phyloP scores from a whole-genome alignment of 2,329 filamentous ascomycete genomes.

The Penicillium sp. region DNA sequence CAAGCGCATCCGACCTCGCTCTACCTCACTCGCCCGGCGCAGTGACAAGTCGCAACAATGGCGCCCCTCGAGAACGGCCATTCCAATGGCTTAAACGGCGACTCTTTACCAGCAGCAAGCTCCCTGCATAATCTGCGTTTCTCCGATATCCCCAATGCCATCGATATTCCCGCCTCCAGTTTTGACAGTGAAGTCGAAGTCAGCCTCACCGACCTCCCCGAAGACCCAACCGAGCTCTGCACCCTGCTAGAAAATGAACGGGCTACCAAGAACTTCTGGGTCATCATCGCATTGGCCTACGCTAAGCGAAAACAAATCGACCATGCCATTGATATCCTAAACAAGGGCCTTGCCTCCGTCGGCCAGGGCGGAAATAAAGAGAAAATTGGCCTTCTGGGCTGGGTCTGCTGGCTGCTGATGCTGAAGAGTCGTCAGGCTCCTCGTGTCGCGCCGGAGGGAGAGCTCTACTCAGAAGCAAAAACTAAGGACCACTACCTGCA shows the following conservation, averaged over 20 bases:
- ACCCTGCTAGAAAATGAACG: conserved; percentile 93
- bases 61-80: conserved; percentile 56
- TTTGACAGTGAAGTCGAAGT: conserved; percentile 80
- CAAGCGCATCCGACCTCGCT: conserved; percentile 20
- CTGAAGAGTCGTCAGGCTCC: conserved; percentile 85
- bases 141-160: conserved; percentile 64
- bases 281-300: conserved; percentile 95
- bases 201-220: conserved; percentile 84
- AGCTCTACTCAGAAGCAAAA: conserved; percentile 71
- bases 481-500: conserved; percentile 95
- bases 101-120: conserved; percentile 35
- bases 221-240: conserved; percentile 94
- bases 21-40: neutral
- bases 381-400: conserved; percentile 80
- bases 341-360: conserved; percentile 74
- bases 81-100: conserved; percentile 57
- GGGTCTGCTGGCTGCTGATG: conserved; percentile 88
- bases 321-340: conserved; percentile 72
- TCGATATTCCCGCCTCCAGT: conserved; percentile 67
- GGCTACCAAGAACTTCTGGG: conserved; percentile 91
- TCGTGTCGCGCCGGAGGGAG: conserved; percentile 66
- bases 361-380: conserved; percentile 74
- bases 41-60: conserved; percentile 48
- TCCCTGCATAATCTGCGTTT: conserved; percentile 54
- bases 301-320: conserved; percentile 95